Percentiles rank a stretch among this genome's conserved stretches.
Conservation (phyloP, 179 eudicot species). For the Gypsophila paniculata region DNA sequence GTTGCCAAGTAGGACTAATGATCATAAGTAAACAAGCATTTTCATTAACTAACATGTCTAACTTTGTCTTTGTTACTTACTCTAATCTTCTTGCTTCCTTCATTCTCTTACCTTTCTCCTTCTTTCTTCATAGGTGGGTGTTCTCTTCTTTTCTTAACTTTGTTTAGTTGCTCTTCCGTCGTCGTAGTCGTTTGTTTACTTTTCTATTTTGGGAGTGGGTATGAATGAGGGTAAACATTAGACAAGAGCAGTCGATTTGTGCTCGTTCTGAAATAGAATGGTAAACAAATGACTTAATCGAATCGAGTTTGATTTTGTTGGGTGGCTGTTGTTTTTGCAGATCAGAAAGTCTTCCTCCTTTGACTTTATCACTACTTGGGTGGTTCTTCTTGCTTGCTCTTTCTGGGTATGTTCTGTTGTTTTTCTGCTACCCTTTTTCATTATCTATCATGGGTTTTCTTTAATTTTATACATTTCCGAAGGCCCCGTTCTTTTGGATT, state of each 20-base stretch:
- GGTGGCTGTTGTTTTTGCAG: slow-evolving; percentile 28
- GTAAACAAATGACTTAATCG: not conserved
- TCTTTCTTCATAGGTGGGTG: slow-evolving; percentile 53
- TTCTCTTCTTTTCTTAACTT: slow-evolving; percentile 20
- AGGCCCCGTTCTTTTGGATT: no score
- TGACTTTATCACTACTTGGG: slow-evolving; percentile 41
- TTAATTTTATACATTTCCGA: not conserved
- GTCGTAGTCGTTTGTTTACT: no score
- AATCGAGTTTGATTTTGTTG: not conserved
- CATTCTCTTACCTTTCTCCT: slow-evolving; percentile 52
- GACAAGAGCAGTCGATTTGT: no score
- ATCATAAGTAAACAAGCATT: slow-evolving; percentile 61
- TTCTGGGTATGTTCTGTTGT: slow-evolving; percentile 37
- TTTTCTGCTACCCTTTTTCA: slow-evolving; percentile 18
- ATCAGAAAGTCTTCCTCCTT: slow-evolving; percentile 38
- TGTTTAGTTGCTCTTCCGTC: no score
- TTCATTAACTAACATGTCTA: slow-evolving; percentile 54
- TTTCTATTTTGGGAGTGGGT: no score
- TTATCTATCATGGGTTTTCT: slow-evolving; percentile 9
- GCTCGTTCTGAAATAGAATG: no score
- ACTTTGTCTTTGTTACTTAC: slow-evolving; percentile 61
- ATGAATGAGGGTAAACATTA: no score
- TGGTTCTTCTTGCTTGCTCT: slow-evolving; percentile 55
- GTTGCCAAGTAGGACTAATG: slow-evolving; percentile 58
- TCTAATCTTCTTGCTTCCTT: slow-evolving; percentile 73